Base-by-base conservation (phyloP, 2,329 filamentous ascomycete genomes). In the Arthrinium phaeospermum region DNA sequence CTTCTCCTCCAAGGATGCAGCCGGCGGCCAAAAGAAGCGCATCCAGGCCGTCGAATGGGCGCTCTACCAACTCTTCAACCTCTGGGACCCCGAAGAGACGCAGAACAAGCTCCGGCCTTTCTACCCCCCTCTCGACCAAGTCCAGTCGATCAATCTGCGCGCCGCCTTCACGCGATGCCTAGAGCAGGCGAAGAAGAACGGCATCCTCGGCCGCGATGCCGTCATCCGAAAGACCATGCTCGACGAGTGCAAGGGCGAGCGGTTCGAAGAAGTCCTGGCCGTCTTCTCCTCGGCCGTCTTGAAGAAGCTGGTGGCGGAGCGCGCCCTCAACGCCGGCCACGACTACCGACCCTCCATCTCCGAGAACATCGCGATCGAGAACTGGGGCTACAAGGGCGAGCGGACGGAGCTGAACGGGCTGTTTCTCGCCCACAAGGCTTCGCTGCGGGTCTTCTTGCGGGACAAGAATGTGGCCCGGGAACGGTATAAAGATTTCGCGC, bases 151-250 rank as follows among this genome's bases (percentile, higher is more conserved):
- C 77, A 98, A 97, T 80, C 89, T 99, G 8, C 94, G 96, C 69
- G 91, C 94, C 45, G 94, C 94, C 12, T 87, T 98, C 12, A 93
- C 95, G 77, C 90, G 94, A 81, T 91, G 89, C 76, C 89, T 99
- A 71, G 93, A 96, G 75, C 92, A 94, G 70, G 86, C 94, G 73
- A 98, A 98, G 85, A 97, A 97, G 84, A 94, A 91, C 83, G 95
- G 95, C 44, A 86, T 92, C 0, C 86, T 98, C 12, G 94, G 94
- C 3, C 88, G 94, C 69, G 95, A 98, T 78, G 89, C 90, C 0
- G 89, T 97, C 0, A 84, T 98, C 45, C 91, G 96, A 70, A 98
- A 98, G 85, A 97, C 94, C 0, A 98, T 98, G 94, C 86, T 99
- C 70, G 96, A 99, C 80, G 96, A 99, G 77, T 99, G 96, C 83